Evolutionary conservation across 1,284 basidiomycete genomes (phyloP), one percentile per base, ranked within the genome.

Genomic region (Phellopilus nigrolimitatus): DNA sequence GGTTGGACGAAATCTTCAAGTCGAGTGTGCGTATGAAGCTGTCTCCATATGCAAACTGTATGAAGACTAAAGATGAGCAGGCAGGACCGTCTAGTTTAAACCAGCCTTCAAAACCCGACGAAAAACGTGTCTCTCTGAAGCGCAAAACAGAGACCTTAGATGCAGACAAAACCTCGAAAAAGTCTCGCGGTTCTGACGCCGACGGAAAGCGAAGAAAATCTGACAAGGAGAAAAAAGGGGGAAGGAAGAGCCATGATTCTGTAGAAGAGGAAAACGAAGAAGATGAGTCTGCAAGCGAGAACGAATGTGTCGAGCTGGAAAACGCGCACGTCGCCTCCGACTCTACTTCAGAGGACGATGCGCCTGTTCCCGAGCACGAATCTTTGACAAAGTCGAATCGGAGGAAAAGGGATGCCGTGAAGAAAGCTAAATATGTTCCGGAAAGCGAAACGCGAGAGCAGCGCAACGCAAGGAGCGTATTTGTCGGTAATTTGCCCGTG

Each of bases 401-500:
- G 31, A 68, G 66, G 54, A 60, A 51, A 22, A 60, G 52, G 25
- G 43, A 39, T 24, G 54, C 53, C 8, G 17, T 54, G 4, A 57
- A 47, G 22, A 73, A 71, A 52, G 46, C 42, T 9, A 74, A 70
- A 55, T 78, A 74, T 59, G 71, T 75, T 0, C 88, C 88, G 0
- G 59, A 68, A 21, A 80, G 78, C 47, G 91, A 95, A 67, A 85
- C 84, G 0, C 62, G 74, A 8, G 81, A 79, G 49, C 80, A 79
- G 53, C 76, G 87, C 45, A 84, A 97, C 62, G 74, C 78, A 15
- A 79, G 95, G 24, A 97, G 95, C 1, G 73, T 97, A 47, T 99
- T 98, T 64, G 69, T 99, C n/a, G 95, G 95, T 8, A 98, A 98
- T 64, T 71, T 98, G 0, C 80, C 85, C 2, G 72, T 89, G 1